These are phyloP conservation scores for Persicaria tinctoria DNA, from an alignment of 148 eudicot genomes.

Conservation along the genomic window DNA sequence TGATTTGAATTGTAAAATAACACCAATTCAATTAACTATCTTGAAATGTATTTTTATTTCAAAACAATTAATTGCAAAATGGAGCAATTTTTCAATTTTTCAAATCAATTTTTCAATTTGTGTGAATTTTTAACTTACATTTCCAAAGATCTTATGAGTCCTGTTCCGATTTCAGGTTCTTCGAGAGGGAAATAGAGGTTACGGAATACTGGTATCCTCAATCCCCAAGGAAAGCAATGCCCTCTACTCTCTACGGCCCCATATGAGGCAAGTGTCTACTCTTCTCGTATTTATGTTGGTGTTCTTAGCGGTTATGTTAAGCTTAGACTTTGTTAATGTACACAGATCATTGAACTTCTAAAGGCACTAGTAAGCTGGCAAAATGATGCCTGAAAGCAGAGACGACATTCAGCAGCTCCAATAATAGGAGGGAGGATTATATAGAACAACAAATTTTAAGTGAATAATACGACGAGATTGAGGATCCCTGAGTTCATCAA, in stretches of 20 bases:
- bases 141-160: neutral
- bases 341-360: slow-evolving; percentile 83
- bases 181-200: slow-evolving; percentile 66
- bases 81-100: no score
- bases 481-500: no score
- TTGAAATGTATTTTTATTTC: no score
- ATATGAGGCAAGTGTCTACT: slow-evolving; percentile 52
- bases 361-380: slow-evolving; percentile 52
- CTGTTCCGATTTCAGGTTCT: slow-evolving; percentile 39
- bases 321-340: neutral
- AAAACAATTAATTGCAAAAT: no score
- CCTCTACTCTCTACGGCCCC: slow-evolving; percentile 78
- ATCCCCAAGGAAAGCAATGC: slow-evolving; percentile 85
- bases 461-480: no score
- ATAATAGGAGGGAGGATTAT: no score
- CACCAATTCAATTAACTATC: no score
- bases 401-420: neutral
- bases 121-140: no score
- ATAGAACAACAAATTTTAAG: no score
- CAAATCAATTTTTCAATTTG: no score
- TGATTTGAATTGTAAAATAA: no score
- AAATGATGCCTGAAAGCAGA: slow-evolving; percentile 4
- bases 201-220: slow-evolving; percentile 78
- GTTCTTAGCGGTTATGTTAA: neutral
- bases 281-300: neutral